Conservation (phyloP, 176 grass and related monocot species). For the Raddia distichophylla region DNA sequence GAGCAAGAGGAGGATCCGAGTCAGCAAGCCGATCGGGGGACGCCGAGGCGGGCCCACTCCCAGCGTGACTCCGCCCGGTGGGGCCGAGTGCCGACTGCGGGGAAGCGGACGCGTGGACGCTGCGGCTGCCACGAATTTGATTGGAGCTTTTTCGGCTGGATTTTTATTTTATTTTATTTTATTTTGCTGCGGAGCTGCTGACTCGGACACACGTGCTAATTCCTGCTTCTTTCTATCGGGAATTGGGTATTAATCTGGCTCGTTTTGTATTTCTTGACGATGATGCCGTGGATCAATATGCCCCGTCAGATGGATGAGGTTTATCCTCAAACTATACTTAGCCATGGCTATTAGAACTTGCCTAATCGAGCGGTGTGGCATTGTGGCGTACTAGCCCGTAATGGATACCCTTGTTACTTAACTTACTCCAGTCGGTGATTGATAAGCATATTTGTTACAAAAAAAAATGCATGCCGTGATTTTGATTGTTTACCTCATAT, state of each 20-base stretch:
- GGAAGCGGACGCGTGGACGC: background rate
- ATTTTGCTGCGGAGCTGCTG: constrained; percentile 1
- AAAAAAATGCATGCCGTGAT: too few species aligned
- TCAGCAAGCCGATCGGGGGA: constrained; percentile 21
- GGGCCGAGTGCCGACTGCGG: background rate
- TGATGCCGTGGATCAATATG: background rate
- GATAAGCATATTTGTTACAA: too few species aligned
- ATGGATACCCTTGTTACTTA: too few species aligned
- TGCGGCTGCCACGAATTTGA: constrained; percentile 1
- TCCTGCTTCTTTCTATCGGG: background rate
- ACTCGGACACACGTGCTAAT: constrained; percentile 39
- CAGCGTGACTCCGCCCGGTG: background rate
- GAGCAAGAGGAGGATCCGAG: constrained; percentile 35
- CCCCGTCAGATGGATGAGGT: background rate
- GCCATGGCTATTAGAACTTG: background rate
- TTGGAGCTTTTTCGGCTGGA: background rate
- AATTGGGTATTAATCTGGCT: background rate
- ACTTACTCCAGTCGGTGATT: too few species aligned
- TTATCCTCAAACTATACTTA: background rate
- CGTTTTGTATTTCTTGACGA: background rate
- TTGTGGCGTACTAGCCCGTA: too few species aligned
- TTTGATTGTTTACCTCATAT: too few species aligned
- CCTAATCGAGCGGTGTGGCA: background rate
- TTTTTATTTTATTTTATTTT: too few species aligned
- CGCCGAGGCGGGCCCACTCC: background rate